Evolutionary conservation across 1,139 yeast genomes (phyloP), one percentile per base, ranked within the genome.

Genomic region (Candida sanyaensis): DNA sequence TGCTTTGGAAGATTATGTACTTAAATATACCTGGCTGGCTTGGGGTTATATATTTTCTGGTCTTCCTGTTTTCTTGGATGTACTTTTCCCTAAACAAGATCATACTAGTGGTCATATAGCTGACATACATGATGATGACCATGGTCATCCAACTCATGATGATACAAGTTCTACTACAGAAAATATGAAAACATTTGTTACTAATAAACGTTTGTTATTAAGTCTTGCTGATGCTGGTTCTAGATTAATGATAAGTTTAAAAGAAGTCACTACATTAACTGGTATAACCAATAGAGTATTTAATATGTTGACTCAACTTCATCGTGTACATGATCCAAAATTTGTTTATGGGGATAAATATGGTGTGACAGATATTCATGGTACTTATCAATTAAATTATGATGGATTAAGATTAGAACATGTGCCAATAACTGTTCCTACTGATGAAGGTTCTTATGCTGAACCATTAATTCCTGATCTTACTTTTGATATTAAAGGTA

Each of bases 141-240:
- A 26, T 30, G 9, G 17, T 23, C 42, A 31, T 31, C 41, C 45
- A 39, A 44, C 47, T 64, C 33, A 43, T 12, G 44, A 43, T 29
- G 51, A 41, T 7, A 12, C 49, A 23, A 10, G 44, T 39, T 26
- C 48, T 26, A 75, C 72, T 23, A 64, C 65, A 47, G 78, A 71
- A 55, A 85, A 84, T 59, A 90, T 92, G 91, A 85, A 90, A 58
- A 92, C 88, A 58, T 92, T 91, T 58, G 87, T 91, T 57, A 91
- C 91, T 50, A 92, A 91, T 71, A 92, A 92, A 69, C 78, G 97
- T 59, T 78, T 92, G 56, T 85, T 92, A 88, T 77, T 92, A 57
- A 86, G 95, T 5, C 77, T 92, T 62, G 97, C 97, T 1, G 98
- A 92, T 69, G 97, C 98, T 0, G 97, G 97, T 6, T 88, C 96